Base-by-base conservation (phyloP, 495 filamentous ascomycete species). In the Apiosordaria backusii region DNA sequence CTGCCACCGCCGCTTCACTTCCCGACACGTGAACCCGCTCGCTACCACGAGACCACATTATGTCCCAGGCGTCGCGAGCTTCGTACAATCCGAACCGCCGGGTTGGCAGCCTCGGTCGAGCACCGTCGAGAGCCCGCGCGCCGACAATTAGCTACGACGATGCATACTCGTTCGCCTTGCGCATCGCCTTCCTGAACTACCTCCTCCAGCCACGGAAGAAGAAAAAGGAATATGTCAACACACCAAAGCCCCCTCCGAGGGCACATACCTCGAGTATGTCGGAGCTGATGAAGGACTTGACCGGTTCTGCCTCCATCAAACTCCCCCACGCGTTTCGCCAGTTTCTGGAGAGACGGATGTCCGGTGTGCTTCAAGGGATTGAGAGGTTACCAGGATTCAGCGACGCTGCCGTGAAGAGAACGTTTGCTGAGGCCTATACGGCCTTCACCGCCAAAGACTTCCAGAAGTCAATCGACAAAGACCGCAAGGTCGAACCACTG, bases 401-500 rank as follows among this genome's bases (percentile, higher is more conserved):
- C 68, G 96, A 99, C 80, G 81, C 90, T 25, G 78, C 80, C 18
- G 89, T 99, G 62, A 97, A 97, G 77, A 86, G 95, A 62, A 96
- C 92, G 0, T 97, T 99, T 78, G 96, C 92, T 25, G 90, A 88
- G 35, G 97, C 96, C 67, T 84, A 82, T 68, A 83, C 78, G 1
- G 81, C 80, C 81, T 79, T 84, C 61, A 83, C 91, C 90, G 74
- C 95, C 89, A 80, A 87, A 88, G 72, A 91, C 86, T 63, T 98
- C 91, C 80, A 93, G 85, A 68, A 90, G 82, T 61, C 94, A 90
- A 76, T 97, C 83, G 92, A 97, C 70, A 97, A 97, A 78, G 95
- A 97, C 74, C 86, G 96, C 61, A 88, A 93, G 71, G 88, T 97
- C 22, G 96, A 99, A 76, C 93, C 97, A 70, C 78, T 98, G 89